Percentiles rank a stretch among this genome's conserved stretches.
Evolutionary conservation across 345 rosid species (phyloP).

Genomic region (Alliaria petiolata): DNA sequence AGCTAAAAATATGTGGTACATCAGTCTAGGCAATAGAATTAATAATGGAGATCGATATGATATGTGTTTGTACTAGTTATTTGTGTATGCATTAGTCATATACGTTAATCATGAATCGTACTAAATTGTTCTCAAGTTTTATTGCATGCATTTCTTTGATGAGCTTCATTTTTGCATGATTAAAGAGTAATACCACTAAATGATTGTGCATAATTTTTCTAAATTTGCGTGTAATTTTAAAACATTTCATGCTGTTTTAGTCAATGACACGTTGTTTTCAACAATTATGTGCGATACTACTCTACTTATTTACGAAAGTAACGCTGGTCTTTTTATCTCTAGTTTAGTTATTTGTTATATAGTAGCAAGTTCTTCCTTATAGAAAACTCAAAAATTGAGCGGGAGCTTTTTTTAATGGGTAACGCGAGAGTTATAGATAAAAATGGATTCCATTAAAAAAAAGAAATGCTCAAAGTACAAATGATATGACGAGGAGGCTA

Average conservation of each 20-base stretch:
- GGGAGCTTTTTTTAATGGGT: neutral
- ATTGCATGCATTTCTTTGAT: neutral
- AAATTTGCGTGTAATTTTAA: neutral
- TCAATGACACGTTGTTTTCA: neutral
- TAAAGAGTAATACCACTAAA: neutral
- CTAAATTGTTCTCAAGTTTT: neutral
- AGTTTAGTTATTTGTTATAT: too few species aligned
- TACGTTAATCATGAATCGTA: neutral
- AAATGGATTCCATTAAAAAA: neutral
- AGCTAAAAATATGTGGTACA: slow-evolving; percentile 3
- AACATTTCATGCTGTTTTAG: neutral
- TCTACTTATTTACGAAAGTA: too few species aligned
- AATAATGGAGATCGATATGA: slow-evolving; percentile 13
- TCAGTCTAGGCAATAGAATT: slow-evolving; percentile 1
- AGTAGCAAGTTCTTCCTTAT: too few species aligned
- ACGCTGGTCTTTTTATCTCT: neutral
- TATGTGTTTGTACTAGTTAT: neutral
- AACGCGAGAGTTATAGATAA: neutral
- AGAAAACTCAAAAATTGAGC: too few species aligned
- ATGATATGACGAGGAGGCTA: neutral
- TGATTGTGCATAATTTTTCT: neutral
- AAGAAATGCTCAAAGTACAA: neutral
- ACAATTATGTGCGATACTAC: neutral
- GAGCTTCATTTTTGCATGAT: neutral
- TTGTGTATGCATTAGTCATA: neutral